Evolutionary conservation across 2,329 filamentous ascomycete genomes (phyloP), one percentile per base, ranked within the genome.

Genomic region (Aspergillus piperis): DNA sequence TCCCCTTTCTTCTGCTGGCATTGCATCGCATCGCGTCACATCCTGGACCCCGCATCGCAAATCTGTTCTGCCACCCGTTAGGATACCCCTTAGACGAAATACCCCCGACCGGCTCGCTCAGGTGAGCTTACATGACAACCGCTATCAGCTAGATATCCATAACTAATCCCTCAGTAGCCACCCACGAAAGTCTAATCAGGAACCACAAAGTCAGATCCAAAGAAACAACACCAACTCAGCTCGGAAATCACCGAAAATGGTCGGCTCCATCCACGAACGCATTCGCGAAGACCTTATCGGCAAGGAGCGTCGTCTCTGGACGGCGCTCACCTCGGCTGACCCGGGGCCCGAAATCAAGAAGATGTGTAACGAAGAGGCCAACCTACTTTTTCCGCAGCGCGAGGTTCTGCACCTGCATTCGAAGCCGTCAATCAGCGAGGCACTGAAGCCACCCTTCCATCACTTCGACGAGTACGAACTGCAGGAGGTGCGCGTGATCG

Each of bases 261-360:
- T 73, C 47, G 47, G 47, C 30, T 62, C 69, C 36, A 76, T 77
- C 49, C 71, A 76, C 69, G 72, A 76, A 21, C 72, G 73, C 13
- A 77, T 76, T 62, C 70, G 71, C 42, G 64, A 75, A 13, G 73
- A 76, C 51, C 66, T 77, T 52, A 63, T 73, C 53, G 62, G 66
- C 59, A 73, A 74, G 57, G 73, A 76, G 59, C 73, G 70, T n/a
- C 68, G 69, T 0, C 69, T 77, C 7, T 77, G 74, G 74, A 75
- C 73, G 5, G 72, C 74, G 1, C 63, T 77, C 15, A 77, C 74
- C 8, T 76, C 72, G 0, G 74, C 74, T 13, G 71, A 75, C 49
- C 74, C 74, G 0, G 73, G 65, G 5, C 70, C 73, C 2, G 73
- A 73, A 7, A 65, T 77, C 32, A 66, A 71, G 50, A 73, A 72